A percentile compares a stretch with the other conserved stretches of the same genome.
phyloP scores from a whole-genome alignment of 352 stramenopile species.

The Phytopythium litorale region DNA sequence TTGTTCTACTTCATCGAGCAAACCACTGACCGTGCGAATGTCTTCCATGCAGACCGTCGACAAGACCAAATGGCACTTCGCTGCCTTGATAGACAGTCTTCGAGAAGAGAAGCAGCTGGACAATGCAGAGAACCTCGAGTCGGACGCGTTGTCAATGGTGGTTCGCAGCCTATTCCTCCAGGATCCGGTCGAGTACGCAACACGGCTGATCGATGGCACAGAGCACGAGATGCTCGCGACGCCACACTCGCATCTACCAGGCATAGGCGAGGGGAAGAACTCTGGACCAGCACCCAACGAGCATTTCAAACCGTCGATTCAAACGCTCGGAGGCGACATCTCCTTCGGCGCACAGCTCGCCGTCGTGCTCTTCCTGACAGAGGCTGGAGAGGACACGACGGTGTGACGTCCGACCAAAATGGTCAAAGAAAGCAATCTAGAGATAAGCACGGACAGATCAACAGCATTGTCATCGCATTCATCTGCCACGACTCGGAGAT shows the following conservation, averaged over 20 bases:
- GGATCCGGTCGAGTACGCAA: constrained; percentile 43
- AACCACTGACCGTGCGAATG: neutral
- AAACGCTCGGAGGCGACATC: constrained; percentile 28
- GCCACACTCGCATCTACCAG: neutral
- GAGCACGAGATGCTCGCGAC: constrained; percentile 37
- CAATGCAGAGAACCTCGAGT: neutral
- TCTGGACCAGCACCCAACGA: constrained; percentile 26
- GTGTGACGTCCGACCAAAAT: neutral
- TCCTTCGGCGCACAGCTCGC: constrained; percentile 39
- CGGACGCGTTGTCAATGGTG: constrained; percentile 7
- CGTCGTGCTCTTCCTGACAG: constrained; percentile 35
- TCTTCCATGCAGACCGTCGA: constrained; percentile 29
- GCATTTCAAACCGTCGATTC: constrained; percentile 3
- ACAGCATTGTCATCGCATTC: neutral
- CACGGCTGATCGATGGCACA: constrained; percentile 31
- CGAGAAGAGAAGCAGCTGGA: neutral
- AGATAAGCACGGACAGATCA: neutral
- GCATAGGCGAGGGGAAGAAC: neutral
- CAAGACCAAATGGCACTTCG: constrained; percentile 30
- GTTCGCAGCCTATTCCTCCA: constrained; percentile 38
- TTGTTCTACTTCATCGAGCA: neutral
- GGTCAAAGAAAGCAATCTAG: neutral
- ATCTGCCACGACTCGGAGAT: neutral
- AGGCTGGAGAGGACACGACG: neutral
- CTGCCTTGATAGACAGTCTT: constrained; percentile 4